Percentiles rank a stretch among this genome's conserved stretches.
Conservation (phyloP, 495 filamentous ascomycete species). For the Parmelia sp. region DNA sequence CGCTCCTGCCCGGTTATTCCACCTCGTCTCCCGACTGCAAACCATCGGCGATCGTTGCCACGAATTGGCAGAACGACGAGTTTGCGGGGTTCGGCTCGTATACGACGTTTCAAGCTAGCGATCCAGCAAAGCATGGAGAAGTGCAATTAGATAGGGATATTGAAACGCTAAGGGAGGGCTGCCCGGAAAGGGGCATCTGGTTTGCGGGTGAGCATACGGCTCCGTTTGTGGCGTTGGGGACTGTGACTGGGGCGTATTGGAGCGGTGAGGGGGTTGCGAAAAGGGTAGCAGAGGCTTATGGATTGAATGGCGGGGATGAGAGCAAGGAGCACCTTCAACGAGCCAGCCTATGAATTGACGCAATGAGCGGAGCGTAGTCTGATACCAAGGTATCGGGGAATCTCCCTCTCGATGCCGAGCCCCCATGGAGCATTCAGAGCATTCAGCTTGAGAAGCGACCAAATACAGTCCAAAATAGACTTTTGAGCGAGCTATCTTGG, state of each 20-base stretch:
- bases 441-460: neutral
- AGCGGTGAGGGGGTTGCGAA: constrained; percentile 74
- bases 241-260: constrained; percentile 86
- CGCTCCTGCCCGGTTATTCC: constrained; percentile 62
- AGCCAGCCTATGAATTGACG: neutral
- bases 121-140: constrained; percentile 52
- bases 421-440: neutral
- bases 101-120: constrained; percentile 76
- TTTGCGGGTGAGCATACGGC: constrained; percentile 92
- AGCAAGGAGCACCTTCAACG: neutral
- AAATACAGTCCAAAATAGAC: neutral
- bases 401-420: neutral
- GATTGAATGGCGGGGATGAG: constrained; percentile 6
- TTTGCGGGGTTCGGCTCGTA: constrained; percentile 89
- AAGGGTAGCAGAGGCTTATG: constrained; percentile 47
- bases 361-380: neutral
- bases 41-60: constrained; percentile 58
- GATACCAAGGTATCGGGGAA: neutral
- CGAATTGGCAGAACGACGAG: constrained; percentile 75
- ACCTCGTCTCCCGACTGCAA: constrained; percentile 47
- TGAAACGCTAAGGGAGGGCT: constrained; percentile 61
- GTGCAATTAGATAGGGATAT: constrained; percentile 53
- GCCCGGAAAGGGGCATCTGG: constrained; percentile 69
- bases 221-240: constrained; percentile 82
- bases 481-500: neutral